Evolutionary conservation across 2,329 filamentous ascomycete species (phyloP).

Genomic region (Diaporthe caulivora): DNA sequence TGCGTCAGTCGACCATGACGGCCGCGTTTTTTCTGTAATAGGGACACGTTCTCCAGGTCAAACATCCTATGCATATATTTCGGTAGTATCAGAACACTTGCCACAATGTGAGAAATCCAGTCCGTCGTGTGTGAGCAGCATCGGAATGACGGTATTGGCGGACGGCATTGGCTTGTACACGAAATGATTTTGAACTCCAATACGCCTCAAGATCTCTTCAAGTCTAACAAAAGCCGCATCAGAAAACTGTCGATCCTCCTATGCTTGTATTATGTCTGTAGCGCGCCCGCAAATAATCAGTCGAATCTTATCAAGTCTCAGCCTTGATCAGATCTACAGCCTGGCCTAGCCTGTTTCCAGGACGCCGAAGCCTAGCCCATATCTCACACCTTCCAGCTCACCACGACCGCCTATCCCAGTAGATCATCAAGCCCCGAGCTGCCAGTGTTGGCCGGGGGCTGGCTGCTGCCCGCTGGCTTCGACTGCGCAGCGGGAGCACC

Average conservation of each 20-base stretch:
- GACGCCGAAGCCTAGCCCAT: background rate
- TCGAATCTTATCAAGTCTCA: background rate
- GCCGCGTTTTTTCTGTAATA: background rate
- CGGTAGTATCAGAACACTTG: background rate
- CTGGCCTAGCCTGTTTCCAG: background rate
- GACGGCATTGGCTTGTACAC: background rate
- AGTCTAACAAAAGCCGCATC: conserved; percentile 27
- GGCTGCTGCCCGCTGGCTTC: conserved; percentile 47
- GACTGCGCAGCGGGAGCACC: conserved; percentile 71
- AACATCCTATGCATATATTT: background rate
- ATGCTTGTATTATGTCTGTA: conserved; percentile 31
- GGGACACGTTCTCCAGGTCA: background rate
- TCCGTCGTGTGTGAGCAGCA: background rate
- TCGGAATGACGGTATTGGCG: background rate
- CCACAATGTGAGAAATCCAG: background rate
- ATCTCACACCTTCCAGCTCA: background rate
- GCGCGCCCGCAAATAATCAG: conserved; percentile 5
- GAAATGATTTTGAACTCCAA: conserved; percentile 28
- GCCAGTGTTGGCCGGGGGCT: conserved; percentile 39
- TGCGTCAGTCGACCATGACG: background rate
- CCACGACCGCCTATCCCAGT: conserved; percentile 52
- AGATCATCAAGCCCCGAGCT: conserved; percentile 61
- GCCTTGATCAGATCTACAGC: background rate
- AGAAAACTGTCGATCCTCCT: conserved; percentile 14
- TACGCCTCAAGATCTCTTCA: conserved; percentile 27